Evolutionary conservation across 352 stramenopile genomes (phyloP), one percentile per base, ranked within the genome.

Genomic region (Peronospora destructor): DNA sequence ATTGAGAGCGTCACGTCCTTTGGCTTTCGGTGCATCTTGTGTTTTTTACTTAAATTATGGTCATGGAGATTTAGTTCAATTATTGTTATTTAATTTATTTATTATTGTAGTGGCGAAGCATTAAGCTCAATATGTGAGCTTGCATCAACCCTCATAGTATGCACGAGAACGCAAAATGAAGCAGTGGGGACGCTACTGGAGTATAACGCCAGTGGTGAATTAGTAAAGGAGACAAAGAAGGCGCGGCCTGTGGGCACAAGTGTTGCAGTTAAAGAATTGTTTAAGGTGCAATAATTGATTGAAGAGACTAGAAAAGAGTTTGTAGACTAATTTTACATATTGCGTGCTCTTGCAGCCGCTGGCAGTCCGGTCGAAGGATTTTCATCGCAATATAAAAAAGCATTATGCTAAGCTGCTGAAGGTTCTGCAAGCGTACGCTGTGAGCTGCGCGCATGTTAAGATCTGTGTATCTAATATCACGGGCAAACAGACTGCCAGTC

Each of bases 41-140:
- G 19, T 21, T 21, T 21, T 21, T 21, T 21, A 21, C 19, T 21
- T 21, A 21, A 21, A 21, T 21, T 21, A 21, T 21, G 19, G 19
- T 21, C 1, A 21, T 21, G 19, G 19, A 3, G 19, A 21, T 32
- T 14, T 1, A 3, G 4, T 13, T 17, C 21, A 29, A 16, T 48
- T 36, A 35, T 35, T 41, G 26, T 26, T 46, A 42, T 33, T 35
- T 10, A 47, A 49, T 30, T 26, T 42, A 37, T 37, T 35, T 47
- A 48, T 39, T 16, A 33, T 33, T 10, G 39, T 29, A 87, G 81
- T 19, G 95, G 95, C 13, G 96, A 99, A 71, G 95, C 95, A 10
- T 66, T 99, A 35, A 97, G 95, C 53, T 97, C 89, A 21, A 84
- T 98, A 8, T 95, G 91, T 38, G 92, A 98, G 58, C 59, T 98